Evolutionary conservation across 2,329 filamentous ascomycete species (phyloP), one percentile per base, ranked within the genome.

Genomic region (Alternaria metachromatica): DNA sequence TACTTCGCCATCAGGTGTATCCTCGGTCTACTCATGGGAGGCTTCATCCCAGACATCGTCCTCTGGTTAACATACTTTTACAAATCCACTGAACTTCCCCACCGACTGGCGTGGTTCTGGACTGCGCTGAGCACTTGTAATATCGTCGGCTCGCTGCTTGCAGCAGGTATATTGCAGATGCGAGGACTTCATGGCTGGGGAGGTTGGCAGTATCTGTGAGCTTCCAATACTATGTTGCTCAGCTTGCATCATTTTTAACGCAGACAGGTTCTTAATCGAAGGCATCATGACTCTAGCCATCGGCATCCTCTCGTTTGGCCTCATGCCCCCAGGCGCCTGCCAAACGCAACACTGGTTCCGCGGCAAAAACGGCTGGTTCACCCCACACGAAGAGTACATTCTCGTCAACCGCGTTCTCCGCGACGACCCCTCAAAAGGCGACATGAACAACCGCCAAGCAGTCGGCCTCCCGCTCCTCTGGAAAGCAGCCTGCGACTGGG

Each of bases 351-450:
- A 82, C 49, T 87, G 85, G 84, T 87, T 87, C 70, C 84, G 87
- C 11, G 72, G 74, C 8, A 87, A 86, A 11, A 84, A 86, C 57
- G 88, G 88, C 1, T 90, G 87, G 86, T 90, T 90, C 74, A 85
- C 72, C 3, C 86, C 89, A 48, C 83, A 83, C 3, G 88, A 84
- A 3, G 88, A 90, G 69, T 81, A 82, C 55, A 90, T 90, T 68
- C 84, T 90, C 64, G 87, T 90, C 25, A 90, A 89, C 67, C 81
- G 88, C 1, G 80, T 87, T 10, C 80, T 89, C 1, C 85, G 88
- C 1, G 88, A 90, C 48, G 88, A 75, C 48, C 84, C 84, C 0
- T 82, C 81, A 51, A 88, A 88, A 66, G 85, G 85, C 20, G 82
- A 82, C 65, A 87, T 88, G 86, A 85, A 78, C 65, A 78, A 78